A percentile compares a stretch with the other conserved stretches of the same genome.
phyloP scores from a whole-genome alignment of 2,329 filamentous ascomycete species.

The Fusarium secorum region DNA sequence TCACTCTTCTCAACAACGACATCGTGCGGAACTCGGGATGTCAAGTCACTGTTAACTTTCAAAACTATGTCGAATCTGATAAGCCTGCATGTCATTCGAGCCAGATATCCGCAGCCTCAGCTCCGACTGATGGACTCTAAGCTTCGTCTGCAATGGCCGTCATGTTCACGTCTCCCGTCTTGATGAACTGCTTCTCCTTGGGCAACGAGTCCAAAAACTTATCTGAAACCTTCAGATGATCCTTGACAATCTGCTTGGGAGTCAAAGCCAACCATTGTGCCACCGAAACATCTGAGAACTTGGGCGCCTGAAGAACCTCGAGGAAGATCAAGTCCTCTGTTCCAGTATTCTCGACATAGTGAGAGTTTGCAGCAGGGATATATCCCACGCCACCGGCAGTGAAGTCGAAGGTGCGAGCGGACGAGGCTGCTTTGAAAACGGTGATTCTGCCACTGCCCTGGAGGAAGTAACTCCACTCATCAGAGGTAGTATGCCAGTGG shows the following conservation, averaged over 20 bases:
- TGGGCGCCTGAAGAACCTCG: conserved; percentile 8
- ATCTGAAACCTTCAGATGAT: conserved; percentile 10
- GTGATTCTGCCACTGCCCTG: conserved; percentile 7
- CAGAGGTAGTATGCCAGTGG: conserved; percentile 15
- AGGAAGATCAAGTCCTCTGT: conserved; percentile 9
- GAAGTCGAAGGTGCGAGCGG: conserved; percentile 6
- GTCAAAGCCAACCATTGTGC: conserved; percentile 17
- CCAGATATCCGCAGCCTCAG: too few relatives aligned
- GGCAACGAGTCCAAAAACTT: conserved; percentile 9
- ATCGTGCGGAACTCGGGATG: too few relatives aligned
- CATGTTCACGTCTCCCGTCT: not conserved
- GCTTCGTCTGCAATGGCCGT: not conserved
- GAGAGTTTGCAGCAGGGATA: conserved; percentile 6
- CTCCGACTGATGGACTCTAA: not conserved
- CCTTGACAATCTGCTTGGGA: conserved; percentile 8
- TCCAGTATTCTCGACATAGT: conserved; percentile 17
- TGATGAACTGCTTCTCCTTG: conserved; percentile 13
- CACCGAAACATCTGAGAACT: conserved; percentile 10
- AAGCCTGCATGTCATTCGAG: too few relatives aligned
- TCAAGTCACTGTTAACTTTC: too few relatives aligned
- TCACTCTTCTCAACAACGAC: not conserved
- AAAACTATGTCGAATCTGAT: not conserved
- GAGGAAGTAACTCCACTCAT: conserved; percentile 17
- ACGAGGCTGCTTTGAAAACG: not conserved
- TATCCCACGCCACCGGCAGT: conserved; percentile 8